Evolutionary conservation across 495 filamentous ascomycete genomes (phyloP).

Genomic region (Cairneyella variabilis): DNA sequence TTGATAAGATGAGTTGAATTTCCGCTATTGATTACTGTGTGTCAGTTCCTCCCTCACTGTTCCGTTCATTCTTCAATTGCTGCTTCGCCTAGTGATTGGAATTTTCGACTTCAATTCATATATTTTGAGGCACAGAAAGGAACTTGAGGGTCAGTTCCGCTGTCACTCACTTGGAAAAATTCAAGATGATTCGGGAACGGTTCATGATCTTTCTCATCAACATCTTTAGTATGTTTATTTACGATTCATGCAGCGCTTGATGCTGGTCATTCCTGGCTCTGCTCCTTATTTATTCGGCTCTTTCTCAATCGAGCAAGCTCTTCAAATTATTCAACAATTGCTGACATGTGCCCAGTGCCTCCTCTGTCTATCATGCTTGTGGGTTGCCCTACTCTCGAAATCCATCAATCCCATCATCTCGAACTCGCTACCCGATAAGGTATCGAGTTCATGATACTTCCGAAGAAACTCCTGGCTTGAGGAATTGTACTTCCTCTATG

Average conservation of each 20-base stretch:
- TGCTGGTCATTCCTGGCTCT: not conserved
- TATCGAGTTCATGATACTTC: not conserved
- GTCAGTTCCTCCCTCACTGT: not conserved
- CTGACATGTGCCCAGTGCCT: not conserved
- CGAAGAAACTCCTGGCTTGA: no score
- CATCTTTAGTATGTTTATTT: conserved; percentile 13
- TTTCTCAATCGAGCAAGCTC: no score
- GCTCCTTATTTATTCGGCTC: no score
- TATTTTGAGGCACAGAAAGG: no score
- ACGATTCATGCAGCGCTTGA: not conserved
- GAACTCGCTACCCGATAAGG: not conserved
- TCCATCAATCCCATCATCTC: no score
- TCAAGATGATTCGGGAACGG: conserved; percentile 14
- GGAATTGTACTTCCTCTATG: no score
- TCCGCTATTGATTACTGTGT: not conserved
- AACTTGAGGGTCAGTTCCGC: no score
- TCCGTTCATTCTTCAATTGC: no score
- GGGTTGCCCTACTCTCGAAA: no score
- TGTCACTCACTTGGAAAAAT: no score
- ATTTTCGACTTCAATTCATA: not conserved
- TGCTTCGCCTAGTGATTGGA: no score
- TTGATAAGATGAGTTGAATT: conserved; percentile 6
- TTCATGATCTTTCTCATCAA: conserved; percentile 17
- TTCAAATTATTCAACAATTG: not conserved
- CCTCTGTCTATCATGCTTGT: conserved; percentile 9